Base-by-base conservation (phyloP, 306 rosid genomes). In the Prunus dulcis region DNA sequence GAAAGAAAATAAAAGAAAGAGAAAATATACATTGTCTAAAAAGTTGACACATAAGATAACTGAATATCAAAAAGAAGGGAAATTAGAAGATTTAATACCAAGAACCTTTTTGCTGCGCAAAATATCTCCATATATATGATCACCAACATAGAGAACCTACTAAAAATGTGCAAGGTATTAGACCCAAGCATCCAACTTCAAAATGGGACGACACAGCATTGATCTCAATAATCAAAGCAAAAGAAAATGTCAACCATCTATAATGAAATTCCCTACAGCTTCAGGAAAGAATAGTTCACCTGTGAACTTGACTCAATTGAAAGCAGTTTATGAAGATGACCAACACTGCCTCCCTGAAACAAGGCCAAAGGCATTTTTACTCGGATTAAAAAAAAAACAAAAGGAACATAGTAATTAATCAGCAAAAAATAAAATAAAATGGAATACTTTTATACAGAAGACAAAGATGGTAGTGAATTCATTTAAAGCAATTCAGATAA, bases 131-230 rank as follows among this genome's bases (percentile, higher is more conserved):
- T 96, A 96, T 75, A 96, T 92, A 82, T 92, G 99, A 85, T 96
- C 99, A 74, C 99, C 98, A 82, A 92, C 99, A 78, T 96, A 96
- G 51, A 96, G 91, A 96, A 96, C 99, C 99, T 95, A 76, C 61
- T 30, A 9, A 71, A 80, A 72, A 51, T 7, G 12, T 20, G 52
- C 0, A 67, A 20, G 32, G 15, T 30, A 30, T 43, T 69, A 32
- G 22, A 69, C 41, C 32, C 12, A 38, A 66, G 69, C 22, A 71
- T 71, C 69, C 23, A 74, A 14, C 20, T 64, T 19, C 47, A 25
- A 64, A 67, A 74, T 14, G 6, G 49, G 49, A 75, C 18, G 70
- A 78, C n/a, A 60, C 34, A 49, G 58, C 67, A 69, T 74, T 55
- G 41, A 56, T 70, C 53, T 55, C 69, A 60, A 76, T 64, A 30